Evolutionary conservation across 1,284 basidiomycete genomes (phyloP).

Genomic region (Amylostereum chailletii): DNA sequence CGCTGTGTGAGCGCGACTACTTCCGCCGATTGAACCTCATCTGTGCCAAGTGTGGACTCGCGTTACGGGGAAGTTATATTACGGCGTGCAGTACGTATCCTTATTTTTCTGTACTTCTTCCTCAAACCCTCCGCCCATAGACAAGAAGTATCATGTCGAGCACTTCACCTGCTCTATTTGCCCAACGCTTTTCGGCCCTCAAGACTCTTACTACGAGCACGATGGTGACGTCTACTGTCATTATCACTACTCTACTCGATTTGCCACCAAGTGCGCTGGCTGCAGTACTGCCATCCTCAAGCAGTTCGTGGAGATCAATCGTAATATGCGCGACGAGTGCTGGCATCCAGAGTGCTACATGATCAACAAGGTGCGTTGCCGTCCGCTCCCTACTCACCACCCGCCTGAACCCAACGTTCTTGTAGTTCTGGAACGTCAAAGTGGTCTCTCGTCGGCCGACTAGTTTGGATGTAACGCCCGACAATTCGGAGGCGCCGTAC

Average conservation of each 20-base stretch:
- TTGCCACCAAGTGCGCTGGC: slow-evolving; percentile 97
- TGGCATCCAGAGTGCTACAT: slow-evolving; percentile 99
- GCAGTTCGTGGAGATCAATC: slow-evolving; percentile 99
- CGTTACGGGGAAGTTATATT: slow-evolving; percentile 95
- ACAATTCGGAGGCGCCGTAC: slow-evolving; percentile 49
- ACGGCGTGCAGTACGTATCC: slow-evolving; percentile 91
- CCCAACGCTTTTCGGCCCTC: slow-evolving; percentile 91
- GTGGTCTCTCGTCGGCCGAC: slow-evolving; percentile 73
- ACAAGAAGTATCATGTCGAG: slow-evolving; percentile 98
- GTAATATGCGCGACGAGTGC: slow-evolving; percentile 96
- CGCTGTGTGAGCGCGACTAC: slow-evolving; percentile 97
- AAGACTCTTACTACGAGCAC: slow-evolving; percentile 99
- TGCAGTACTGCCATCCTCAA: slow-evolving; percentile 98
- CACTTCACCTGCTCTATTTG: slow-evolving; percentile 99
- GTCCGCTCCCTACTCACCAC: slow-evolving; percentile 1
- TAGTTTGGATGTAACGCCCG: slow-evolving; percentile 37
- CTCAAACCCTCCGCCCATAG: slow-evolving; percentile 32
- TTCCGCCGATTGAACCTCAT: slow-evolving; percentile 94
- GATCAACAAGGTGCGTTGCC: slow-evolving; percentile 86
- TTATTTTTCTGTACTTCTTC: slow-evolving; percentile 11
- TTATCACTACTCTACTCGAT: slow-evolving; percentile 97
- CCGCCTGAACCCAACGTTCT: slow-evolving; percentile 11
- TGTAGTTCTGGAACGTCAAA: slow-evolving; percentile 98
- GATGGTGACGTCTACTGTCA: slow-evolving; percentile 94
- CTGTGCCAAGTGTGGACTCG: slow-evolving; percentile 92